Evolutionary conservation across 495 filamentous ascomycete genomes (phyloP), one percentile per base, ranked within the genome.

Genomic region (Penicillium daleae): DNA sequence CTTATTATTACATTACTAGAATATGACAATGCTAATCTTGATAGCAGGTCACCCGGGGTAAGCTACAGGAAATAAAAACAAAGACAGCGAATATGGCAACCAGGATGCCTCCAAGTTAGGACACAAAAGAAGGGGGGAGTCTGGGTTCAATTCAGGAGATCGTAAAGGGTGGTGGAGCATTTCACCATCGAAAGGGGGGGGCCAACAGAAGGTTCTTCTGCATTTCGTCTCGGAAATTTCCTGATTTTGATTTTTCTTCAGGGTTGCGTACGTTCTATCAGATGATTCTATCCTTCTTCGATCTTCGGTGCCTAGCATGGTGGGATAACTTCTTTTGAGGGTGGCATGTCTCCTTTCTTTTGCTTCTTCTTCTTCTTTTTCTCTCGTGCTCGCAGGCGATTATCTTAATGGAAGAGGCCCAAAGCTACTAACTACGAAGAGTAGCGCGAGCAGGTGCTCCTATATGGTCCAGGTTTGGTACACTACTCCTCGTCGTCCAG

Each of bases 391-490:
- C 15, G 4, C 13, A 57, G 21, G 17, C 24, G 24, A 27, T 2
- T n/a, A n/a, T 15, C 24, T 50, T 15, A 29, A 29, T 50, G 24
- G 46, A 50, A 50, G 46, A 15, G 6, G 35, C 35, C 10, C 15
- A 39, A 12, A 12, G 35, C 40, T 57, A 26, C n/a, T 10, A 29
- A 55, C 26, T 33, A 4, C 19, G 6, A 42, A 29, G 12, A 22
- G 42, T 46, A 46, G 49, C 49, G 49, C n/a, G 49, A n/a, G 21
- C 17, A 31, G n/a, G 58, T 44, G 62, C 44, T 56, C 56, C 62
- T 35, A 68, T 60, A 62, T 50, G n/a, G 56, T n/a, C 59, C 42
- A 62, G 35, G 42, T 65, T 49, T 65, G 66, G 66, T 68, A 68
- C 66, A 50, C 66, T 65, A 68, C 66, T 62, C 22, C 26, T 55